Evolutionary conservation across 2,329 filamentous ascomycete species (phyloP), one percentile per base, ranked within the genome.

Genomic region (Lizonia empirigonia): DNA sequence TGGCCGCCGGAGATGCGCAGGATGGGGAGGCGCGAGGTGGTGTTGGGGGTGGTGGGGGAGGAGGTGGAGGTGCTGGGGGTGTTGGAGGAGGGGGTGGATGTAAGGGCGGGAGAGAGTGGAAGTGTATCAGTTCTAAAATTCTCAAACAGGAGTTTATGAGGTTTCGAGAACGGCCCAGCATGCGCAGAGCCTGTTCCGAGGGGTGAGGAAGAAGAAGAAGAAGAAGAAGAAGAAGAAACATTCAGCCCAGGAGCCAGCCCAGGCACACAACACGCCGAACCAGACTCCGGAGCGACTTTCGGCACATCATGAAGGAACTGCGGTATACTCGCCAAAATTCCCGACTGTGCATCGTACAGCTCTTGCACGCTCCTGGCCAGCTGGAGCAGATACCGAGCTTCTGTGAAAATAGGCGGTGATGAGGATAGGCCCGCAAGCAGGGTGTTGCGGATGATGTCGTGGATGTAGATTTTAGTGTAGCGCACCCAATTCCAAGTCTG

Each of bases 401-500:
- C 63, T 2, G 49, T 36, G 30, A 72, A 66, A 1, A 54, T 45
- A 7, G 68, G 70, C n/a, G 67, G 68, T 1, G 51, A 56, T 12
- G 55, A 49, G 1, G 63, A 50, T 23, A 71, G 61, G 9, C 68
- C 69, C 2, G 53, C 42, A 1, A 71, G 50, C 13, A 70, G 59
- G 4, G 56, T 51, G 34, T 69, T 70, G 15, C 69, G 68, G 27
- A 72, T 66, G 42, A 72, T 71, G 44, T 71, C 68, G 47, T 72
- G 60, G 18, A 72, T 54, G 39, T 70, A 70, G 9, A 73, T 68
- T 1, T 67, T 53, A 29, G 61, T 69, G 44, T 67, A 71, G 1
- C 69, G 64, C 2, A 69, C 58, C 64, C 66, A 72, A 27, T 71
- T 71, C 68, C 69, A 71, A 0, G 63, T 68, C 41, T 70, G 64